Evolutionary conservation across 1,139 yeast species (phyloP).

Genomic region (Hyphopichia wangnamkhiaoensis): DNA sequence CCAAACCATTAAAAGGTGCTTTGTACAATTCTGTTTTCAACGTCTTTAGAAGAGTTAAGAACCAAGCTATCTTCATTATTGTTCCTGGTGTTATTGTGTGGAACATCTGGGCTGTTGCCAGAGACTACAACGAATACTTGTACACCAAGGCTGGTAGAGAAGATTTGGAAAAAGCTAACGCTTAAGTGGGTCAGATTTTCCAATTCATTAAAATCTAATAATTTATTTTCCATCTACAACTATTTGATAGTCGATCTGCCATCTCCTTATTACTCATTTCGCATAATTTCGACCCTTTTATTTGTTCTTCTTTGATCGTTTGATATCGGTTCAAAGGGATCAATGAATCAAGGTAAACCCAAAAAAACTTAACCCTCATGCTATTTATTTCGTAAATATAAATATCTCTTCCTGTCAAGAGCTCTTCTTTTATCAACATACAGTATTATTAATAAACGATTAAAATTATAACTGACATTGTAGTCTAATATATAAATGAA

Average conservation of each 20-base stretch:
- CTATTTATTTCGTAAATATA: conserved; percentile 3
- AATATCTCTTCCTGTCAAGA: neutral
- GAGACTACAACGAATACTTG: conserved; percentile 90
- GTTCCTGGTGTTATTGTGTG: conserved; percentile 81
- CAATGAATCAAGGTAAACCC: neutral
- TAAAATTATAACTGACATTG: neutral
- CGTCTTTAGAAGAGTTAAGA: conserved; percentile 90
- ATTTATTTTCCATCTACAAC: neutral
- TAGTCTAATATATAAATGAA: neutral
- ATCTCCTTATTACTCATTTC: too few species aligned
- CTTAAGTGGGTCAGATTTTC: conserved; percentile 28
- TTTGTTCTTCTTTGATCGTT: neutral
- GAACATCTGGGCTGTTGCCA: conserved; percentile 84
- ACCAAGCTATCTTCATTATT: conserved; percentile 76
- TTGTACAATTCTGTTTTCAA: conserved; percentile 87
- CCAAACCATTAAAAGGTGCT: conserved; percentile 87
- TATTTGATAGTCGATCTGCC: too few species aligned
- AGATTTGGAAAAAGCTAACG: conserved; percentile 82
- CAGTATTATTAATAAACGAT: neutral
- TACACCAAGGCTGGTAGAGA: conserved; percentile 98
- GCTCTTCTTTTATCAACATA: neutral
- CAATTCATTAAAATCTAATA: neutral
- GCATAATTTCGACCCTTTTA: neutral
- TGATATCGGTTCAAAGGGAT: neutral
- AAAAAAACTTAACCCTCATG: neutral